Percentiles rank a stretch among this genome's conserved stretches.
Conservation (phyloP, 257 asterid species). For the Nyctanthes arbortristis region DNA sequence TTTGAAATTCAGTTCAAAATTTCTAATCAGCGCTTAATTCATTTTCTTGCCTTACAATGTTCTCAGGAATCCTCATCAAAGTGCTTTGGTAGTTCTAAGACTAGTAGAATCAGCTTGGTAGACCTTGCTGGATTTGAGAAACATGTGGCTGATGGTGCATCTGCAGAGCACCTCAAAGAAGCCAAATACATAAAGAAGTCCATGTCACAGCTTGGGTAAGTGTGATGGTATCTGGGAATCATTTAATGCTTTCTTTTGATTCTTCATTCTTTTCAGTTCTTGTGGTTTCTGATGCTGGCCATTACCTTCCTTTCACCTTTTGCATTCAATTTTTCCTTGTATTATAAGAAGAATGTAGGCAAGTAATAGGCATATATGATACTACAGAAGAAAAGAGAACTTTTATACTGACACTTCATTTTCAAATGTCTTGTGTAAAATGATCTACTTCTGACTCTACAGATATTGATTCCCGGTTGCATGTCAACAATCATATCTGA, state of each 20-base stretch:
- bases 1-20: not conserved
- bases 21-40: not conserved
- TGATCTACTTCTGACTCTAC: not conserved
- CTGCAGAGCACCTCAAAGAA: slow-evolving; percentile 70
- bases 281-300: not conserved
- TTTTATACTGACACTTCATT: not conserved
- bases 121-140: slow-evolving; percentile 96
- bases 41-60: not conserved
- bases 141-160: slow-evolving; percentile 62
- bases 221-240: slow-evolving; percentile 8
- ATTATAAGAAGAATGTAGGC: not conserved
- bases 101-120: slow-evolving; percentile 80
- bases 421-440: not conserved
- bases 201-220: slow-evolving; percentile 90
- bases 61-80: slow-evolving; percentile 82
- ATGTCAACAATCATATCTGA: not conserved
- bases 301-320: not conserved
- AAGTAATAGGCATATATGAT: not conserved
- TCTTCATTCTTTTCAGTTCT: slow-evolving; percentile 2
- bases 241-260: not conserved
- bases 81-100: slow-evolving; percentile 90
- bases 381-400: not conserved
- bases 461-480: not conserved
- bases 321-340: slow-evolving; percentile 1
- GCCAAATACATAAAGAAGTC: slow-evolving; percentile 88